Percentiles rank a stretch among this genome's conserved stretches.
phyloP scores from a whole-genome alignment of 2,329 filamentous ascomycete species.

The Ophidiomyces ophidiicola region DNA sequence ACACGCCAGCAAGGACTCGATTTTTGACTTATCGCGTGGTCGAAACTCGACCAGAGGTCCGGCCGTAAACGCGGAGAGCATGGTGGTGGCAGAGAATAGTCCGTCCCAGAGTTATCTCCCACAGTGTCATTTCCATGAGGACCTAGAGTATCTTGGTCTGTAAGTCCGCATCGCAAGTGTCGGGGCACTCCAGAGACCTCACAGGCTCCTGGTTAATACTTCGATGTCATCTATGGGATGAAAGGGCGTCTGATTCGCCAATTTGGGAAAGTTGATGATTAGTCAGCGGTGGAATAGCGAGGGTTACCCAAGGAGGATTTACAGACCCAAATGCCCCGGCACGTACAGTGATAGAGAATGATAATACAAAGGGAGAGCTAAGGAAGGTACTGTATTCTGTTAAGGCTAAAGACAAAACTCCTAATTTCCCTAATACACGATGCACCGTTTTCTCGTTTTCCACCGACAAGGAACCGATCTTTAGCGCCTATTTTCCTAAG shows the following conservation, averaged over 20 bases:
- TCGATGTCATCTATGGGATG: constrained; percentile 2
- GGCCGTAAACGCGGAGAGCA: constrained; percentile 97
- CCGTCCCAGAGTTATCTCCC: constrained; percentile 6
- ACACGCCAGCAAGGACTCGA: constrained; percentile 88
- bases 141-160: background rate
- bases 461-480: too few relatives aligned
- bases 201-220: background rate
- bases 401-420: too few relatives aligned
- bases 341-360: too few relatives aligned
- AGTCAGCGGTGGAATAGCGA: too few relatives aligned
- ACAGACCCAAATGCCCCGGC: too few relatives aligned
- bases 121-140: constrained; percentile 13
- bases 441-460: too few relatives aligned
- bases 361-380: too few relatives aligned
- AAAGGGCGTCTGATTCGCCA: constrained; percentile 1
- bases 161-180: constrained; percentile 2
- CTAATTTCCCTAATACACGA: too few relatives aligned
- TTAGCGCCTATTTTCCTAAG: too few relatives aligned
- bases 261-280: too few relatives aligned
- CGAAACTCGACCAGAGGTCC: constrained; percentile 94
- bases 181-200: background rate
- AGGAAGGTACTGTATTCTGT: too few relatives aligned
- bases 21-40: constrained; percentile 88
- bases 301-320: too few relatives aligned
- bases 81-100: constrained; percentile 27